Evolutionary conservation across 129 eudicot species (phyloP).

Genomic region (Centrapalus pauciflorus): DNA sequence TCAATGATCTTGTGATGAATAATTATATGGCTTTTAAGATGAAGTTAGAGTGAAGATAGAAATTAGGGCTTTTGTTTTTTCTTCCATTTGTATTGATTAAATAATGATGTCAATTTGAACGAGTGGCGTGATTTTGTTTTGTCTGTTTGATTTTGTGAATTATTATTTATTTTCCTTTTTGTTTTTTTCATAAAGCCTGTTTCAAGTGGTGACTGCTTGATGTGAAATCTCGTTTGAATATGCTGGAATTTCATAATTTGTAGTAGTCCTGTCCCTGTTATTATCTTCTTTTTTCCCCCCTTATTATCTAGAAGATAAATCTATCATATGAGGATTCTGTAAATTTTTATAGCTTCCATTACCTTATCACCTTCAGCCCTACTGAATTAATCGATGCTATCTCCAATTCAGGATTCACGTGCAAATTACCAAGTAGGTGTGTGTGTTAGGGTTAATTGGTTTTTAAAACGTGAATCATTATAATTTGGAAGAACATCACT

Average conservation of each 20-base stretch:
- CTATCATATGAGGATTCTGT: constrained; percentile 18
- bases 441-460: not conserved
- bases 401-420: constrained; percentile 4
- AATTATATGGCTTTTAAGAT: not conserved
- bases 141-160: constrained; percentile 8
- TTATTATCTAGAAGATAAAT: not conserved
- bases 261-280: constrained; percentile 37
- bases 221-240: constrained; percentile 57
- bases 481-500: not conserved
- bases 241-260: constrained; percentile 22
- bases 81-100: not conserved
- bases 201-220: constrained; percentile 36
- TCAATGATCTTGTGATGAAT: constrained; percentile 3
- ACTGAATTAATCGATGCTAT: constrained; percentile 4
- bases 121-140: constrained; percentile 12
- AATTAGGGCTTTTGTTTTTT: constrained; percentile 18
- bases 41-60: not conserved
- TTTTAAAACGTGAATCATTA: not conserved
- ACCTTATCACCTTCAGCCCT: constrained; percentile 1
- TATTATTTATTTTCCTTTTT: not conserved
- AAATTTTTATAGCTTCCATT: not conserved
- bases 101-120: constrained; percentile 11
- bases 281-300: not conserved
- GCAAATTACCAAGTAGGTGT: constrained; percentile 11
- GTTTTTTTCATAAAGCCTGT: constrained; percentile 1